A percentile compares a stretch with the other conserved stretches of the same genome.
Conservation (phyloP, 345 rosid species). For the Aegle marmelos region DNA sequence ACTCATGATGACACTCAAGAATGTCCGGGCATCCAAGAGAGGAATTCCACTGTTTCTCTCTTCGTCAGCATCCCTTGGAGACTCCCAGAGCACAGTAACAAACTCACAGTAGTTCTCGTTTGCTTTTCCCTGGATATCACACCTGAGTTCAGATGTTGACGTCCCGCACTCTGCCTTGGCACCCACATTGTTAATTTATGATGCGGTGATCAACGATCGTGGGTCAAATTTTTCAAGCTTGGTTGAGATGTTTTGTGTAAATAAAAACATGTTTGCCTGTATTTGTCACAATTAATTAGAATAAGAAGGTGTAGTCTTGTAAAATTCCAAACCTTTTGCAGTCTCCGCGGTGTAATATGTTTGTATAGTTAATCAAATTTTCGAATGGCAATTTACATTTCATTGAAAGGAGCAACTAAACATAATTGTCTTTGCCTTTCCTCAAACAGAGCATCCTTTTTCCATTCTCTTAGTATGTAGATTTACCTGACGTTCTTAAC, state of each 20-base stretch:
- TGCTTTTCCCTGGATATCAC: slow-evolving; percentile 2
- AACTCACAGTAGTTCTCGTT: background rate
- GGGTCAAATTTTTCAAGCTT: slow-evolving; percentile 8
- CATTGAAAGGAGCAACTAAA: background rate
- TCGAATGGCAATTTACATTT: slow-evolving; percentile 21
- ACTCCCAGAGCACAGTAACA: slow-evolving; percentile 24
- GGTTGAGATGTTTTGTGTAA: slow-evolving; percentile 29
- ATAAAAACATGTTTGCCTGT: slow-evolving; percentile 23
- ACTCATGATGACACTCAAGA: slow-evolving; percentile 94
- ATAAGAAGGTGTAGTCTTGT: slow-evolving; percentile 25
- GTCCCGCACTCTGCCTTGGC: background rate
- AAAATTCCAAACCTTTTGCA: slow-evolving; percentile 18
- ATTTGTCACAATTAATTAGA: slow-evolving; percentile 14
- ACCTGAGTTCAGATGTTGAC: background rate
- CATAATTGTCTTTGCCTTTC: background rate
- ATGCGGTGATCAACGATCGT: background rate
- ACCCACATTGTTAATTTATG: slow-evolving; percentile 9
- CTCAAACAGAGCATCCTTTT: no score
- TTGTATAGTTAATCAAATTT: slow-evolving; percentile 44
- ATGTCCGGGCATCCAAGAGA: slow-evolving; percentile 68
- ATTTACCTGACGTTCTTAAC: no score
- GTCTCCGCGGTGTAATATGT: slow-evolving; percentile 14
- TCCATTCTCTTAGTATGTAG: no score
- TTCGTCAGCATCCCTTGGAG: slow-evolving; percentile 51
- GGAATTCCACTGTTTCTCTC: slow-evolving; percentile 37